Evolutionary conservation across 1,139 yeast species (phyloP), one percentile per base, ranked within the genome.

Genomic region (Ogataea hybrid): DNA sequence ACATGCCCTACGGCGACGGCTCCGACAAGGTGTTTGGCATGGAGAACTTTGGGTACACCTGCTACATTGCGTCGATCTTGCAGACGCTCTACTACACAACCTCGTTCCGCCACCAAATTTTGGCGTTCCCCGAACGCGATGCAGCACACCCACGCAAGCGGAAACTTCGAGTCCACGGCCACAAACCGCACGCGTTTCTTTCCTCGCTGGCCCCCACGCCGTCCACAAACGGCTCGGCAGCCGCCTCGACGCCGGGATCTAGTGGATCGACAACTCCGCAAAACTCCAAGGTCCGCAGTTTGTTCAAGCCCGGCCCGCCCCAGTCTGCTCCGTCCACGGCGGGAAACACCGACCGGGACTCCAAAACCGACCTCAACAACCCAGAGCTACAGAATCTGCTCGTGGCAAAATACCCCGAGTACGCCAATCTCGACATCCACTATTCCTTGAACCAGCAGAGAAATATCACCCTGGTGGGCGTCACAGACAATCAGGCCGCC

Each of bases 31-130:
- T 89, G 30, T 92, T 83, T 64, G 98, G 98, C 5, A 81, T 90
- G 79, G 97, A 92, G 62, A 92, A 92, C 64, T 90, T 89, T 62
- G 97, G 97, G 25, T 83, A 86, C 62, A 90, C 96, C 0, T 90
- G 97, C 65, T 92, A 92, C 64, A 88, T 96, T 63, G 92, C 92
- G 58, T 88, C 96, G 8, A 84, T 92, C 21, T 67, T 92, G 22
- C 98, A 92, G 62, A 88, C 96, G 54, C 73, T 92, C 18, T 92
- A 77, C 67, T 83, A 84, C 62, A 74, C 92, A 2, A 76, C 77
- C 33, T 75, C 72, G 21, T 88, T 92, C 55, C 73, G 97, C 36
- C 67, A 71, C 21, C 73, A 75, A 39, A 67, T 92, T 6, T 58
- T 81, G 34, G 62, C 65, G 23, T 70, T 71, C 49, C 81, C 83